Base-by-base conservation (phyloP, 2,329 filamentous ascomycete genomes). In the Nectriaceae sp. region DNA sequence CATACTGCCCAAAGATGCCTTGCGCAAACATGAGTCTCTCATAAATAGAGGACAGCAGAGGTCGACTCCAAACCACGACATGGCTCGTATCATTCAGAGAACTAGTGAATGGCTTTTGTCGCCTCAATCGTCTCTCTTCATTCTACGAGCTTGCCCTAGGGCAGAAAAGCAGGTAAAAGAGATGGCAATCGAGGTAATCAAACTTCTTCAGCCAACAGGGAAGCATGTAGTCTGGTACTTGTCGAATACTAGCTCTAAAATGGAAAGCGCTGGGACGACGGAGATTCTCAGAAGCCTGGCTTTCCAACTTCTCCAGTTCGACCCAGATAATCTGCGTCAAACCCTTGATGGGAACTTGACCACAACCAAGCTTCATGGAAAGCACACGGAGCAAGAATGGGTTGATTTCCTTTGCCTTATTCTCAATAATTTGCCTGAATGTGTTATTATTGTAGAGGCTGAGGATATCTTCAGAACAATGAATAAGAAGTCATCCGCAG, bases 161-260 rank as follows among this genome's bases (percentile, higher is more conserved):
- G 40, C 45, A 8, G 39, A 42, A 8, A n/a, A 19, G 15, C 19
- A 21, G n/a, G 45, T 38, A 21, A 47, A 47, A 20, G 29, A 47
- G 40, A 42, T 47, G 10, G 45, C 40, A 16, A 47, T 29, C 1
- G 31, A 47, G n/a, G 24, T 47, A 3, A 42, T 47, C 18, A 22
- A 16, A 4, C 21, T 36, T 11, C 31, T 47, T 13, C n/a, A 22
- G 20, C 45, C 39, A 8, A 4, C 22, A 8, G 11, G 13, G 4
- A 16, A 21, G 2, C n/a, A n/a, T 6, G 46, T 48, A 21, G 19
- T 48, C 33, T 48, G 46, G 40, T 44, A 48, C 13, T 22, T 48
- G 8, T 43, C 40, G 3, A 18, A 20, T 36, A 20, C 19, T 3
- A 35, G 20, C 18, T 5, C 11, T 3, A 35, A 40, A 15, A 24